These are phyloP conservation scores for Amaranthus tricolor DNA, from an alignment of 179 eudicot species.

Conservation along the genomic window DNA sequence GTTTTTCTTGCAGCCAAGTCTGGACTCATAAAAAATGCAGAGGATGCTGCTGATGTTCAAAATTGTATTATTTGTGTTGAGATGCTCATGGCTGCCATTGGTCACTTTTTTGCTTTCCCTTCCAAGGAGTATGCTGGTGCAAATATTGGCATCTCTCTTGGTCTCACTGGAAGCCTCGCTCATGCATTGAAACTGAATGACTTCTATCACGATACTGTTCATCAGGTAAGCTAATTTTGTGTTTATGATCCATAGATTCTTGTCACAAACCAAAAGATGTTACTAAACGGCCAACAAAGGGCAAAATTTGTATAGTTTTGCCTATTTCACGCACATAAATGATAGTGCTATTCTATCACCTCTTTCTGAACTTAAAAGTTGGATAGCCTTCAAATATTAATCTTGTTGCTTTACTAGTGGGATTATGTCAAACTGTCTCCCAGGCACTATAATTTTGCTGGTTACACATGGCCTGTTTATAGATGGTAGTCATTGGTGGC, in stretches of 20 bases:
- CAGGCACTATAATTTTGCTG: neutral
- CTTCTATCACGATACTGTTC: constrained; percentile 96
- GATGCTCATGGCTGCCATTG: constrained; percentile 95
- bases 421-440: neutral
- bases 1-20: constrained; percentile 94
- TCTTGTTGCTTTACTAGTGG: neutral
- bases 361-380: neutral
- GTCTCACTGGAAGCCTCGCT: constrained; percentile 75
- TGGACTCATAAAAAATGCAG: constrained; percentile 61
- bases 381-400: neutral
- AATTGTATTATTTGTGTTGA: constrained; percentile 81
- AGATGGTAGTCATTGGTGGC: neutral
- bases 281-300: neutral
- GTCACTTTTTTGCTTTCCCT: constrained; percentile 92
- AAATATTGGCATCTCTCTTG: constrained; percentile 70
- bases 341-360: neutral
- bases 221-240: constrained; percentile 54
- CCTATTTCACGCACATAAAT: neutral
- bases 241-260: neutral
- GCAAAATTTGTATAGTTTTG: neutral
- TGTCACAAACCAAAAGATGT: neutral
- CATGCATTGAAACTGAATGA: constrained; percentile 87
- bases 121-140: constrained; percentile 99
- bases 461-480: too few species aligned
- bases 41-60: constrained; percentile 87